Percentiles rank a stretch among this genome's conserved stretches.
These are phyloP conservation scores for Penicillium sclerotigenum DNA, from an alignment of 2,329 filamentous ascomycete species.

Conservation along the genomic window DNA sequence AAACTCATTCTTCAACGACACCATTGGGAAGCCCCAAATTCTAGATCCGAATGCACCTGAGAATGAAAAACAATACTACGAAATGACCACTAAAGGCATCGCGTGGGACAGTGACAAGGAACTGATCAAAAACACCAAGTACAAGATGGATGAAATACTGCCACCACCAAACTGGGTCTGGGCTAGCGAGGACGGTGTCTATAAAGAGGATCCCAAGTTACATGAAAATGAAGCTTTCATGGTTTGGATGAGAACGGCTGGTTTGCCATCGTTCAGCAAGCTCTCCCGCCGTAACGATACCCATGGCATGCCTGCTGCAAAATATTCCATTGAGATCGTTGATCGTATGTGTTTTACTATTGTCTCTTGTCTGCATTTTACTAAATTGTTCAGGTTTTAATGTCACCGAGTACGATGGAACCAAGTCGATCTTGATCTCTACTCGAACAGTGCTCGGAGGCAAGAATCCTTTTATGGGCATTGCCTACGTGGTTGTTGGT, in stretches of 20 bases:
- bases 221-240: constrained; percentile 80
- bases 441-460: constrained; percentile 92
- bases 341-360: constrained; percentile 63
- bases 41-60: background rate
- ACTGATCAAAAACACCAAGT: constrained; percentile 70
- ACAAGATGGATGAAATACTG: constrained; percentile 62
- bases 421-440: constrained; percentile 84
- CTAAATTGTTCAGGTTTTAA: constrained; percentile 65
- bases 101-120: constrained; percentile 82
- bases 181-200: constrained; percentile 67
- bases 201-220: constrained; percentile 69
- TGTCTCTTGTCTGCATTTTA: background rate
- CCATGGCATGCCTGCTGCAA: constrained; percentile 63
- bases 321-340: constrained; percentile 72
- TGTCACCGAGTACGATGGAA: constrained; percentile 74
- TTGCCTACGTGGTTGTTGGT: constrained; percentile 91
- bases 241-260: constrained; percentile 98
- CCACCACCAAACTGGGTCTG: constrained; percentile 92
- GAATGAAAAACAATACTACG: constrained; percentile 58
- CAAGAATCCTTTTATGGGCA: constrained; percentile 91
- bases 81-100: constrained; percentile 74
- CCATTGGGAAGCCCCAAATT: constrained; percentile 65
- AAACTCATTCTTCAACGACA: constrained; percentile 97
- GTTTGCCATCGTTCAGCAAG: constrained; percentile 92
- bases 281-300: constrained; percentile 79